Conservation (phyloP, 805 yeast species). For the Saturnispora kantuleensis region DNA sequence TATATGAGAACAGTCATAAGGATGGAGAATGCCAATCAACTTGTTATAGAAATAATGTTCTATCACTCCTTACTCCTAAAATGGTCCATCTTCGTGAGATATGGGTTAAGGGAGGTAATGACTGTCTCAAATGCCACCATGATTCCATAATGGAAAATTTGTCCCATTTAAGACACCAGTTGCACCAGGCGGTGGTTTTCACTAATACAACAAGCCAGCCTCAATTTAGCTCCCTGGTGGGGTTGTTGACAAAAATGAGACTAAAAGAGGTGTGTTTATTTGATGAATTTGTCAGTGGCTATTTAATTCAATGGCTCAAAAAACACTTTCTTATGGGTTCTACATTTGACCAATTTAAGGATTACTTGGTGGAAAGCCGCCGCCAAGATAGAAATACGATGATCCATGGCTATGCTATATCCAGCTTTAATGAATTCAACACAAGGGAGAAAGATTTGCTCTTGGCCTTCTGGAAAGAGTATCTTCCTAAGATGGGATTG, state of each 20-base stretch:
- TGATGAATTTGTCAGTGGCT: constrained; percentile 18
- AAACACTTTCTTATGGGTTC: constrained; percentile 18
- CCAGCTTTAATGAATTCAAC: constrained; percentile 16
- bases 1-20: constrained; percentile 22
- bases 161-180: constrained; percentile 3
- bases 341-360: constrained; percentile 13
- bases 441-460: constrained; percentile 13
- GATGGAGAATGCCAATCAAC: background rate
- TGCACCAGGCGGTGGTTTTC: constrained; percentile 13
- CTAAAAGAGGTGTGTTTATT: constrained; percentile 14
- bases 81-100: constrained; percentile 14
- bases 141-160: constrained; percentile 10
- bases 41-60: constrained; percentile 5
- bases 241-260: constrained; percentile 6
- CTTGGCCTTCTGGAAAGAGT: constrained; percentile 19
- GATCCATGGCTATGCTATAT: constrained; percentile 13
- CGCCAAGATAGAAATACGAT: constrained; percentile 15
- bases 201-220: constrained; percentile 14
- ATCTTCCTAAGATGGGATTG: constrained; percentile 10
- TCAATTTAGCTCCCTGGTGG: constrained; percentile 9
- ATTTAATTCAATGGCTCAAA: constrained; percentile 17
- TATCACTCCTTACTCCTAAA: constrained; percentile 14
- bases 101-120: constrained; percentile 19
- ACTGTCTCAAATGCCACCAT: constrained; percentile 22
- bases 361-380: constrained; percentile 15